Base-by-base conservation (phyloP, 2,329 filamentous ascomycete species). In the Lithohypha guttulata region DNA sequence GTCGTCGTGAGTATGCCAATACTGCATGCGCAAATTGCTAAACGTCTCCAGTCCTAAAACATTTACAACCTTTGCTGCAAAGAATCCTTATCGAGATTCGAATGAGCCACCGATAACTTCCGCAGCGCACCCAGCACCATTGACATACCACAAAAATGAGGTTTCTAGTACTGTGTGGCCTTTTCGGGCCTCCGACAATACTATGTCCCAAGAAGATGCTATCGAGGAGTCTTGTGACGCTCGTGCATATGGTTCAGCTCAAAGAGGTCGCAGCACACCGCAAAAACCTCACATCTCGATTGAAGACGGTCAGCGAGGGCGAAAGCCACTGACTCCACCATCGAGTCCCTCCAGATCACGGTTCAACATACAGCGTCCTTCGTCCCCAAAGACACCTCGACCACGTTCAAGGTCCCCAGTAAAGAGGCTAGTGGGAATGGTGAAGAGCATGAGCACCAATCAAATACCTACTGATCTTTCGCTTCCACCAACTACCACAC, bases 371-470 rank as follows among this genome's bases (percentile, higher is more conserved):
- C 18, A 19, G 6, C 8, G 15, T 7, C 6, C 13, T 22, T 27
- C 17, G n/a, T 41, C 50, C 25, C 42, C 49, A 1, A 43, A 45
- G 8, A 47, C 42, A 25, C 45, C 53, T 15, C 32, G 34, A 4
- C 52, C 49, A 36, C 46, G 55, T 10, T 48, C 52, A 19, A 47
- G 52, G 17, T 59, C 58, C 15, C 55, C 59, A 10, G 57, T 59
- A 43, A 66, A 65, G 47, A 59, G 59, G 31, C 48, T 66, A n/a
- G 63, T 65, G 41, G 63, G 62, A 4, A 52, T 66, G 19, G 59
- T 58, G 5, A 49, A 53, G 29, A 58, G 54, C 11, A 52, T 55
- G 9, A 58, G 57, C 26, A 46, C 57, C 43, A 55, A 54, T 22
- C 50, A 54, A 11, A 29, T 51, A 6, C 46, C 52, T 2, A 44